Conservation (phyloP, 495 filamentous ascomycete genomes). For the Penicillium canescens region DNA sequence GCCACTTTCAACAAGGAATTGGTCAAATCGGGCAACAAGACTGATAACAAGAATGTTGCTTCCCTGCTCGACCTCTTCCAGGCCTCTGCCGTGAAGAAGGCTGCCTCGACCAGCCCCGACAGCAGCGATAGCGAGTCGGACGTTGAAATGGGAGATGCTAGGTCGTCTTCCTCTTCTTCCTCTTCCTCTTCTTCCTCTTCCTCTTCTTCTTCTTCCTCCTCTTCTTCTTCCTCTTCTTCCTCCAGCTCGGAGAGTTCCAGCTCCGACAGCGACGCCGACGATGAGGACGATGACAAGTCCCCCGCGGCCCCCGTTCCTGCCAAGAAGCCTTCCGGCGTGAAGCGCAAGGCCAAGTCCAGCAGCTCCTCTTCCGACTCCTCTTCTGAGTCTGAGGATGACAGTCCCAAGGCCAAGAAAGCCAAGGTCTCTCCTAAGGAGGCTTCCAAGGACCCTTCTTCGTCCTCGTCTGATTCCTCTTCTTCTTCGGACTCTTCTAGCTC, state of each 20-base stretch:
- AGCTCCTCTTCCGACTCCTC: constrained; percentile 41
- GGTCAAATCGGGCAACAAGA: constrained; percentile 27
- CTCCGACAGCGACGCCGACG: constrained; percentile 64
- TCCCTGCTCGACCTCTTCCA: constrained; percentile 52
- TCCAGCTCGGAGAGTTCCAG: constrained; percentile 56
- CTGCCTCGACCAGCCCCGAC: constrained; percentile 19
- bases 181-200: constrained; percentile 47
- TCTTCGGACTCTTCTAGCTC: constrained; percentile 27
- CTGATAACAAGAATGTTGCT: constrained; percentile 40
- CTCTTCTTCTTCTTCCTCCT: constrained; percentile 47
- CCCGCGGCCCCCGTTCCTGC: constrained; percentile 26
- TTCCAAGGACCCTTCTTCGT: constrained; percentile 18
- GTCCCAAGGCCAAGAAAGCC: constrained; percentile 43
- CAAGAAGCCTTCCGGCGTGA: constrained; percentile 44
- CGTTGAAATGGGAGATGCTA: constrained; percentile 59
- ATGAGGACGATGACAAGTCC: constrained; percentile 51
- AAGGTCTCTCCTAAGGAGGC: constrained; percentile 23
- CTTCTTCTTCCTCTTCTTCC: constrained; percentile 46
- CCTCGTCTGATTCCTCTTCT: constrained; percentile 26
- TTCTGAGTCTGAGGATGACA: constrained; percentile 29
- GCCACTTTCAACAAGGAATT: constrained; percentile 58
- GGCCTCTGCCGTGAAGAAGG: constrained; percentile 34
- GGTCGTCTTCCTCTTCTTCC: constrained; percentile 41
- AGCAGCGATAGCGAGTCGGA: constrained; percentile 44
- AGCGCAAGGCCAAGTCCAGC: constrained; percentile 65